Evolutionary conservation across 106 monocot species (phyloP), one percentile per base, ranked within the genome.

Genomic region (Triglochin maritima): DNA sequence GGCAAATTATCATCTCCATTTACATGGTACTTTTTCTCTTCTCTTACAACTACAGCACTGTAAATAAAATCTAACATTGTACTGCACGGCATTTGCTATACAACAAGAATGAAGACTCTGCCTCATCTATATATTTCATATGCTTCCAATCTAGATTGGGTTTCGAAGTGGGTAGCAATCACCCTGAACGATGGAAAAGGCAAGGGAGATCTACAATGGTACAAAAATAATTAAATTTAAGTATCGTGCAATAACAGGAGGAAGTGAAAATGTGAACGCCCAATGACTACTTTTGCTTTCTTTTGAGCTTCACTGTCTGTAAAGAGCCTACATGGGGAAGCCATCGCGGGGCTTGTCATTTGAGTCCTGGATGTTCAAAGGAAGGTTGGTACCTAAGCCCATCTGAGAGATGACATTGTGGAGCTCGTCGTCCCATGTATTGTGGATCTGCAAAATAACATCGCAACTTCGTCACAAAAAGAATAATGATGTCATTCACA

Each of bases 351-450:
- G 52, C 59, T 82, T 71, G 47, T 66, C 73, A 49, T 74, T 80
- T 57, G 73, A 71, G 11, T 82, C 79, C 50, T 85, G 71, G 56
- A 66, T 17, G 62, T 71, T 66, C 47, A 69, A 71, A 17, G 64
- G 78, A 17, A 46, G 76, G 73, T 78, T 80, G 63, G 49, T 66
- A 15, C 77, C 66, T 50, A 69, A 77, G 17, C 42, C 74, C 82
- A 86, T 83, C 50, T 81, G 87, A 44, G 66, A 66, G 54, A 84
- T 56, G 56, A 84, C 62, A 48, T 76, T 84, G 11, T 84, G 75
- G 63, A 84, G 67, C 56, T 74, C 81, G 41, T 82, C 76, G 44
- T 84, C 79, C 87, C 81, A 87, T 4, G 72, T 29, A 68, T 64
- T 84, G 7, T 78, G 67, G 44, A 87, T 76, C 87, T 85, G 72